These are phyloP conservation scores for Saccharomycopsis schoenii DNA, from an alignment of 805 yeast species.

Conservation along the genomic window DNA sequence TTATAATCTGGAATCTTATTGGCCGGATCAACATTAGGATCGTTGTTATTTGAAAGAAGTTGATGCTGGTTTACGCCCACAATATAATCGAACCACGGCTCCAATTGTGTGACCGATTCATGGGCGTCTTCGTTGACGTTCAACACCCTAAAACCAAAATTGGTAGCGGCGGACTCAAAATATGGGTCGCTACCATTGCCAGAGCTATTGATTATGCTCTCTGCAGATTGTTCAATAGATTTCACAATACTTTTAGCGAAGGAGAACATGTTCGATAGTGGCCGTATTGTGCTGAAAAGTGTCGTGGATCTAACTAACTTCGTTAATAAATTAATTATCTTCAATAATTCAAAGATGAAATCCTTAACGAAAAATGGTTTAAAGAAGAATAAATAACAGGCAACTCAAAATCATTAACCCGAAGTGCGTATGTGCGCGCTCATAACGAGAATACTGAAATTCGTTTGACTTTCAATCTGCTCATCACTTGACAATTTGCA, in stretches of 20 bases:
- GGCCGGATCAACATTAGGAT: conserved; percentile 25
- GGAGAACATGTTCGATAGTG: conserved; percentile 24
- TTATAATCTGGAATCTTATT: conserved; percentile 32
- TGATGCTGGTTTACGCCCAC: conserved; percentile 72
- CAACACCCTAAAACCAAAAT: conserved; percentile 50
- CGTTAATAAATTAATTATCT: too few relatives aligned
- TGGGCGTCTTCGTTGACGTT: conserved; percentile 36
- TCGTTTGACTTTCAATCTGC: too few relatives aligned
- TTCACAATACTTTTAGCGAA: conserved; percentile 57
- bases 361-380: too few relatives aligned
- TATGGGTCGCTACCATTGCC: conserved; percentile 25
- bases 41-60: conserved; percentile 49
- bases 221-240: conserved; percentile 39
- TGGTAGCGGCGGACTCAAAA: conserved; percentile 26
- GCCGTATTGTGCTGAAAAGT: too few relatives aligned
- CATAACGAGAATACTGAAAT: too few relatives aligned
- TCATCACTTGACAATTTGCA: too few relatives aligned
- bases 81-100: conserved; percentile 82
- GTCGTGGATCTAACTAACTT: too few relatives aligned
- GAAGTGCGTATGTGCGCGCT: too few relatives aligned
- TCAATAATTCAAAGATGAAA: too few relatives aligned
- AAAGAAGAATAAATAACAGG: too few relatives aligned
- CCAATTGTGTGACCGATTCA: conserved; percentile 48
- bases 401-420: too few relatives aligned
- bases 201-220: conserved; percentile 26